Percentiles rank a stretch among this genome's conserved stretches.
Conservation (phyloP, 768 basidiomycete species). For the Amanita phalloides region DNA sequence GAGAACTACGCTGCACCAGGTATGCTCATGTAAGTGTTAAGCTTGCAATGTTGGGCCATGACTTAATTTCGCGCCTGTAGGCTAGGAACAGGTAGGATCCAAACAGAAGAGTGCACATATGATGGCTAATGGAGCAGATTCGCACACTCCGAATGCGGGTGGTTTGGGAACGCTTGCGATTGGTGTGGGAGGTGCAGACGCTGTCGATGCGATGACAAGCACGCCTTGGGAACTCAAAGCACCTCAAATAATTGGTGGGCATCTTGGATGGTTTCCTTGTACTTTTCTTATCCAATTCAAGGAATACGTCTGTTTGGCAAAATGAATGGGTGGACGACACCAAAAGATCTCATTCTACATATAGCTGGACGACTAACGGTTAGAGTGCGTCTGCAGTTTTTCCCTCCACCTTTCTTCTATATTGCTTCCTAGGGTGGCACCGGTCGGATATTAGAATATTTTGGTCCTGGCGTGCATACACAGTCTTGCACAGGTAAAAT, state of each 20-base stretch:
- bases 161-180: conserved; percentile 95
- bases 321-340: conserved; percentile 84
- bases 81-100: conserved; percentile 62
- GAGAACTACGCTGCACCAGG: conserved; percentile 97
- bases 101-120: not conserved
- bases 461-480: conserved; percentile 79
- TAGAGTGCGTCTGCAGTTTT: conserved; percentile 40
- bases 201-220: conserved; percentile 95
- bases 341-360: conserved; percentile 94
- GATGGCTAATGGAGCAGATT: conserved; percentile 38
- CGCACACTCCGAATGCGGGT: conserved; percentile 97
- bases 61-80: conserved; percentile 22
- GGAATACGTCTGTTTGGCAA: conserved; percentile 85
- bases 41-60: not conserved
- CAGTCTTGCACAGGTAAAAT: conserved; percentile 84
- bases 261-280: not conserved
- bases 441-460: conserved; percentile 93
- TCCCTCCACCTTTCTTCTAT: not conserved
- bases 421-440: conserved; percentile 69
- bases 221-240: conserved; percentile 98
- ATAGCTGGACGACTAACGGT: conserved; percentile 92
- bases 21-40: conserved; percentile 64
- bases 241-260: conserved; percentile 65
- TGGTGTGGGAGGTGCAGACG: conserved; percentile 98
- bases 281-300: conserved; percentile 14